These are phyloP conservation scores for Syzygium grande DNA, from an alignment of 345 rosid genomes.

Conservation along the genomic window DNA sequence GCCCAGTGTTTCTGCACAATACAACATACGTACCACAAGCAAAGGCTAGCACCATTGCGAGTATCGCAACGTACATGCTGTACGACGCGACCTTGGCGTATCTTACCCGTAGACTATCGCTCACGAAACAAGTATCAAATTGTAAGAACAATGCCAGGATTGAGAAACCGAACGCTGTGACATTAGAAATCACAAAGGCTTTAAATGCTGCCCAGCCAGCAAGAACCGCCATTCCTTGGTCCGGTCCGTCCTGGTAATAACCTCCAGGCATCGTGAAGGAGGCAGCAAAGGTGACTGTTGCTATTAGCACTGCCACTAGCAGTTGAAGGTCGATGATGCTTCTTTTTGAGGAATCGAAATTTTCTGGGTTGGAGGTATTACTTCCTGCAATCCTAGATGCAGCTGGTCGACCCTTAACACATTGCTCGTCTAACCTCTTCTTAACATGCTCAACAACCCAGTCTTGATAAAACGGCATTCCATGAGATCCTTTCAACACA, in stretches of 20 bases:
- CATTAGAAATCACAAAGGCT: not conserved
- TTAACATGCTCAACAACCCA: not conserved
- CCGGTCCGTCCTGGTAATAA: not conserved
- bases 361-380: not conserved
- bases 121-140: not conserved
- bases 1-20: not conserved
- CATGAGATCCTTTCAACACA: not conserved
- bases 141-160: not conserved
- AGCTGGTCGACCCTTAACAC: not conserved
- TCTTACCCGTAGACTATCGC: not conserved
- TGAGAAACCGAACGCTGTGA: not conserved
- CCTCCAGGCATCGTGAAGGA: not conserved
- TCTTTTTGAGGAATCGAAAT: not conserved
- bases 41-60: not conserved
- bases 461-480: not conserved
- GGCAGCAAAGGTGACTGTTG: not conserved
- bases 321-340: not conserved
- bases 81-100: not conserved
- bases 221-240: not conserved
- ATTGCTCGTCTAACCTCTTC: not conserved
- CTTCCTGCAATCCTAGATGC: not conserved
- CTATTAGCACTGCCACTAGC: not conserved
- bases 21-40: not conserved
- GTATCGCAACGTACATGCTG: not conserved
- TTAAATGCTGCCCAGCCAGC: not conserved